These are phyloP conservation scores for Geum urbanum DNA, from an alignment of 306 rosid genomes.

Conservation along the genomic window DNA sequence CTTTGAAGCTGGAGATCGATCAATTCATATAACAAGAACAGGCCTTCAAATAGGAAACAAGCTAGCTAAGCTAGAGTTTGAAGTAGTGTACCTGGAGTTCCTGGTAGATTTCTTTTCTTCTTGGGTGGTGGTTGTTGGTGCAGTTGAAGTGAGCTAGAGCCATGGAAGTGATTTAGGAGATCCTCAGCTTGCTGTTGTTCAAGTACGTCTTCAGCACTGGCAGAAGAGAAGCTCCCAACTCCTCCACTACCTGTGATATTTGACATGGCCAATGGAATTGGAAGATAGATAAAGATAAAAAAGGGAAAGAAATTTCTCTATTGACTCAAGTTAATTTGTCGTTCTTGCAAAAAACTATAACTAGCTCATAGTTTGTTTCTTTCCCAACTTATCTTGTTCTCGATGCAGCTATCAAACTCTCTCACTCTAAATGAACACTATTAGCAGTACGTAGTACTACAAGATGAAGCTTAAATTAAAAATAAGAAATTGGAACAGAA, in stretches of 20 bases:
- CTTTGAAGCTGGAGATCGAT: too few species aligned
- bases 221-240: constrained; percentile 72
- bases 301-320: constrained; percentile 21
- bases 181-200: constrained; percentile 27
- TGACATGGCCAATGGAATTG: constrained; percentile 46
- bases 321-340: constrained; percentile 12
- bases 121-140: constrained; percentile 45
- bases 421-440: constrained; percentile 13
- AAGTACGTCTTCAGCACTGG: constrained; percentile 18
- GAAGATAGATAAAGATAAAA: constrained; percentile 15
- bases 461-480: not conserved
- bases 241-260: constrained; percentile 59
- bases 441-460: not conserved
- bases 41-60: not conserved
- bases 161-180: constrained; percentile 42
- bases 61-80: not conserved
- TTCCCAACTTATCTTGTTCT: constrained; percentile 14
- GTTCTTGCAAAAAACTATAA: constrained; percentile 2
- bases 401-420: not conserved
- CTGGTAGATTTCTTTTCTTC: constrained; percentile 84
- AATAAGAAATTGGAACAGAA: constrained; percentile 23
- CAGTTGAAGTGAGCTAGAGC: constrained; percentile 48
- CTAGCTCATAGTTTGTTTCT: constrained; percentile 18
- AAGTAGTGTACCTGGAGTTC: constrained; percentile 64
- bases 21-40: too few species aligned